phyloP scores from a whole-genome alignment of 768 basidiomycete genomes.

The Grammothele lineata region DNA sequence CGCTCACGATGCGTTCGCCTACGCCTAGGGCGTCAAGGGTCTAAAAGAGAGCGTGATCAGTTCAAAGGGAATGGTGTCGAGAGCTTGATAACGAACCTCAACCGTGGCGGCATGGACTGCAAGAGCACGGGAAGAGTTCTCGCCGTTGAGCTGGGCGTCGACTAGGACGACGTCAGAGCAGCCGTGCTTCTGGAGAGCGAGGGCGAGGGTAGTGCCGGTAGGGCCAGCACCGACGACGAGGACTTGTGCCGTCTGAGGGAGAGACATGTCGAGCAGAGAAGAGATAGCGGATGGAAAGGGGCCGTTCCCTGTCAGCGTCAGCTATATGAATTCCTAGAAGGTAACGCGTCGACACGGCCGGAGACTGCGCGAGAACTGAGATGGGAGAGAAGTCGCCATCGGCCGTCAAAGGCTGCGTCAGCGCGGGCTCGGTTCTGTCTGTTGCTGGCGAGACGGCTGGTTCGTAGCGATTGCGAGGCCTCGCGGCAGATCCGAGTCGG shows the following conservation, averaged over 20 bases:
- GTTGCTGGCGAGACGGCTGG: too few relatives aligned
- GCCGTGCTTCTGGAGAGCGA: slow-evolving; percentile 41
- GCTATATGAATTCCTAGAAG: too few relatives aligned
- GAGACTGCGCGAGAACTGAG: too few relatives aligned
- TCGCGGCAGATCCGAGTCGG: too few relatives aligned
- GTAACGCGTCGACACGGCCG: too few relatives aligned
- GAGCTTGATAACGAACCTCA: slow-evolving; percentile 33
- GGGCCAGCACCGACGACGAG: slow-evolving; percentile 52
- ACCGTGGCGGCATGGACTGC: slow-evolving; percentile 50
- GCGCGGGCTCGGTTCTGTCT: too few relatives aligned
- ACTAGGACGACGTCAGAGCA: slow-evolving; percentile 40
- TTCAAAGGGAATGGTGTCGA: not conserved
- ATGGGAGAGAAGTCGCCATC: too few relatives aligned
- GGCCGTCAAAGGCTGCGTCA: too few relatives aligned
- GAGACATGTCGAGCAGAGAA: slow-evolving; percentile 24
- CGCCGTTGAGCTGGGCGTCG: slow-evolving; percentile 31
- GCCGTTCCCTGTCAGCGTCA: too few relatives aligned
- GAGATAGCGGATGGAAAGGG: too few relatives aligned
- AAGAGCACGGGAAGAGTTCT: slow-evolving; percentile 40
- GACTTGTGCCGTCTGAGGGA: slow-evolving; percentile 35
- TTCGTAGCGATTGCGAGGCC: too few relatives aligned
- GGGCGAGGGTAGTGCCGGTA: slow-evolving; percentile 41
- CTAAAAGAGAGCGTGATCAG: slow-evolving; percentile 27
- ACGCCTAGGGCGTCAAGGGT: slow-evolving; percentile 42
- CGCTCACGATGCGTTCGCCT: slow-evolving; percentile 33